Conservation (phyloP, 208 protist species). For the Leishmania tarentolae region DNA sequence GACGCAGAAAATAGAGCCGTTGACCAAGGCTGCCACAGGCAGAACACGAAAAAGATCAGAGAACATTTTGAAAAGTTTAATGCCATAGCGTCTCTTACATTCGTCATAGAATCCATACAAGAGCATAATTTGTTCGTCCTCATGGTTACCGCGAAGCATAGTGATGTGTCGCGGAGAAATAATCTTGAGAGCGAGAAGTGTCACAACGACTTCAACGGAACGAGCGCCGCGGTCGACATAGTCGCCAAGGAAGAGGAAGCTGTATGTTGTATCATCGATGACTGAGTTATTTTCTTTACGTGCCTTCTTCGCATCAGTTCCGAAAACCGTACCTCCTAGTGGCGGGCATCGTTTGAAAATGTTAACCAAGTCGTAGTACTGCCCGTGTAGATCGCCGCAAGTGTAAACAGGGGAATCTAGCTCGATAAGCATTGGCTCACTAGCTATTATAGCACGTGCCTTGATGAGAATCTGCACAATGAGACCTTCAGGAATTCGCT, state of each 20-base stretch:
- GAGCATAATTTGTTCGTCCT: constrained; percentile 98
- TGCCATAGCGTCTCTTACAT: constrained; percentile 97
- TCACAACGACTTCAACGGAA: constrained; percentile 94
- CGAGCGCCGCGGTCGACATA: constrained; percentile 99
- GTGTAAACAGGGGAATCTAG: constrained; percentile 93
- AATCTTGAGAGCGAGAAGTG: constrained; percentile 96
- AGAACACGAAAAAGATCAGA: constrained; percentile 98
- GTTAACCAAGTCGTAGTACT: constrained; percentile 97
- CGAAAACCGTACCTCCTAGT: constrained; percentile 50
- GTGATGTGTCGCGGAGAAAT: constrained; percentile 97
- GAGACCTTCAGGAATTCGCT: constrained; percentile 70
- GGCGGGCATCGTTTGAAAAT: constrained; percentile 92
- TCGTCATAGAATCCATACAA: constrained; percentile 99
- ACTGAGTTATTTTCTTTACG: neutral
- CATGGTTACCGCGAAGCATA: constrained; percentile 98
- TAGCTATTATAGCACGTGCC: constrained; percentile 57
- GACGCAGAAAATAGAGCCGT: constrained; percentile 99
- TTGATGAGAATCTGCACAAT: constrained; percentile 65
- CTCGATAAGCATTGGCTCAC: constrained; percentile 71
- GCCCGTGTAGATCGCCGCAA: constrained; percentile 98
- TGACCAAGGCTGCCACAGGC: constrained; percentile 97
- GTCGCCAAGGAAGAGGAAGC: constrained; percentile 93
- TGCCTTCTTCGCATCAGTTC: constrained; percentile 16
- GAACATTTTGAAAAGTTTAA: constrained; percentile 99
- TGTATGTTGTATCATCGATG: constrained; percentile 62